phyloP scores from a whole-genome alignment of 1,284 basidiomycete genomes.

The Trametes pubescens region DNA sequence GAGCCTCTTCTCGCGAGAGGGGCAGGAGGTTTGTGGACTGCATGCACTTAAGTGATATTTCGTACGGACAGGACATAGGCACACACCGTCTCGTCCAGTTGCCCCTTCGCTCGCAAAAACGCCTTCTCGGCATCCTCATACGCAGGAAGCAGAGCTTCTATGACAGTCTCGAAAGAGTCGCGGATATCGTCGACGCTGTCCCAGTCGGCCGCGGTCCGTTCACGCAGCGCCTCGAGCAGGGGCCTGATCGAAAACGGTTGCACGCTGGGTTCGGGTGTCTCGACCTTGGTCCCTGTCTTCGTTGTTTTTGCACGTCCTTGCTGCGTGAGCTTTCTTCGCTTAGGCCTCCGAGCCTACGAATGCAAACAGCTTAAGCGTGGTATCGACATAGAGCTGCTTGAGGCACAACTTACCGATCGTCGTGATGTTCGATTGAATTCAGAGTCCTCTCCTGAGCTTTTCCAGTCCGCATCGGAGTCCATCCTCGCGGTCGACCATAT shows the following conservation, averaged over 20 bases:
- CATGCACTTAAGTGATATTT: neutral
- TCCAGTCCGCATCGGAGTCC: constrained; percentile 19
- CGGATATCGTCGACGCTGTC: constrained; percentile 21
- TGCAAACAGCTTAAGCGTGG: neutral
- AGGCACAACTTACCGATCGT: neutral
- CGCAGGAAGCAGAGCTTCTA: constrained; percentile 35
- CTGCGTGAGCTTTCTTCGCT: constrained; percentile 18
- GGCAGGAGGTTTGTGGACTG: constrained; percentile 5
- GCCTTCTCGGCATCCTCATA: constrained; percentile 31
- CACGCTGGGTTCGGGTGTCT: neutral
- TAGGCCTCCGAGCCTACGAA: constrained; percentile 11
- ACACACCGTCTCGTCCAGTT: constrained; percentile 32
- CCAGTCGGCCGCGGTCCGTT: constrained; percentile 15
- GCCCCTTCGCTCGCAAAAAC: constrained; percentile 23
- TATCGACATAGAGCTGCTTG: neutral
- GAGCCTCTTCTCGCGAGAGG: constrained; percentile 18
- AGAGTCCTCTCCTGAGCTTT: constrained; percentile 14
- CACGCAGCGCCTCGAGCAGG: constrained; percentile 18
- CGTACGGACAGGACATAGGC: too few species aligned
- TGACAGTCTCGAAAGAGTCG: constrained; percentile 38
- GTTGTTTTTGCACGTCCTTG: constrained; percentile 6
- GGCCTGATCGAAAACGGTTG: constrained; percentile 15
- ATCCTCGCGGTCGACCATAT: neutral
- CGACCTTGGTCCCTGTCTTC: neutral
- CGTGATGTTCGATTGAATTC: constrained; percentile 4